Evolutionary conservation across 768 basidiomycete species (phyloP).

Genomic region (Trametes cingulata): DNA sequence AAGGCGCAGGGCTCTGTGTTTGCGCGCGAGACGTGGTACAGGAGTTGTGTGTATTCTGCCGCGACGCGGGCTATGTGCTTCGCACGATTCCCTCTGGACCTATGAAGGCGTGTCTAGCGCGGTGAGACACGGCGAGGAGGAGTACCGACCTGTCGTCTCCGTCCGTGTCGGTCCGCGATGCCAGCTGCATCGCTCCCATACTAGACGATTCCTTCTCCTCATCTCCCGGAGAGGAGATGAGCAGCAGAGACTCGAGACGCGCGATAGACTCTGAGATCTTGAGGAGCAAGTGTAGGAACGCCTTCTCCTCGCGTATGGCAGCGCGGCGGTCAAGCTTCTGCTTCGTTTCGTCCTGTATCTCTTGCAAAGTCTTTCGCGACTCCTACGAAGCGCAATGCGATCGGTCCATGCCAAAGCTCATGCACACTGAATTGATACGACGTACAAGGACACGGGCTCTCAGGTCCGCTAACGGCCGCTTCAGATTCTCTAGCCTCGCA

Average conservation of each 20-base stretch:
- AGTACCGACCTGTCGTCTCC: conserved; percentile 45
- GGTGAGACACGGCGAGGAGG: conserved; percentile 24
- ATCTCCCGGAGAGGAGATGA: conserved; percentile 58
- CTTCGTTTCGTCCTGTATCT: conserved; percentile 72
- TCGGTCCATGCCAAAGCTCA: not conserved
- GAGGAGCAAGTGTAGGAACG: conserved; percentile 81
- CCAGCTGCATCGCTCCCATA: conserved; percentile 36
- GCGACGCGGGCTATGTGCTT: conserved; percentile 86
- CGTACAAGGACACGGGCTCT: conserved; percentile 69
- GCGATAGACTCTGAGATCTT: conserved; percentile 91
- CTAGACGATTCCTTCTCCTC: conserved; percentile 40
- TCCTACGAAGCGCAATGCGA: conserved; percentile 40
- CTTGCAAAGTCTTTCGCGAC: conserved; percentile 62
- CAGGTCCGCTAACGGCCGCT: conserved; percentile 64
- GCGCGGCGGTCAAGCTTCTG: conserved; percentile 76
- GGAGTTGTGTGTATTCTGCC: conserved; percentile 86
- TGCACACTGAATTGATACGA: conserved; percentile 9
- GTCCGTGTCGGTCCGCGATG: conserved; percentile 36
- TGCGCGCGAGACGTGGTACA: conserved; percentile 88
- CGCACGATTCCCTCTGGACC: conserved; percentile 62
- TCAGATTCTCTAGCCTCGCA: conserved; percentile 63
- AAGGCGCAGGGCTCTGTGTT: conserved; percentile 74
- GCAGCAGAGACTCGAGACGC: conserved; percentile 83
- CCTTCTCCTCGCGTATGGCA: conserved; percentile 83
- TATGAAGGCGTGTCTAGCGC: conserved; percentile 26